Evolutionary conservation across 176 grass and related monocot genomes (phyloP).

Genomic region (Eragrostis nindensis): DNA sequence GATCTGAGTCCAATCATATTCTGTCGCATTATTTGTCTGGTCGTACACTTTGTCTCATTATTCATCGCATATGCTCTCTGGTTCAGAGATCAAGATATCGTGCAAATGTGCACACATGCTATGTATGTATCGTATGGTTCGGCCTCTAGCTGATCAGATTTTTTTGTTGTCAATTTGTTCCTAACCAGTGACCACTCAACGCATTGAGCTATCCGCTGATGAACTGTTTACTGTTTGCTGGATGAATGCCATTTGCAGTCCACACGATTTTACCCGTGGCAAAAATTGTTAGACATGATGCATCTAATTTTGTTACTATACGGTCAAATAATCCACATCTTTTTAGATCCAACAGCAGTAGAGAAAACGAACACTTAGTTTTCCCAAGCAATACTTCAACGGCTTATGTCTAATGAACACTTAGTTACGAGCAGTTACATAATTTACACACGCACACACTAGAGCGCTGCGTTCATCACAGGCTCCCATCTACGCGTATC

Average conservation of each 20-base stretch:
- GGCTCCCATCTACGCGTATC: slow-evolving; percentile 37
- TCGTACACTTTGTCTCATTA: background rate
- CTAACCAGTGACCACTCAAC: too few relatives aligned
- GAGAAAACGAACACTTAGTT: too few relatives aligned
- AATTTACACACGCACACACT: slow-evolving; percentile 43
- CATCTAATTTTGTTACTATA: background rate
- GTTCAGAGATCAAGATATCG: slow-evolving; percentile 10
- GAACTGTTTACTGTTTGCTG: too few relatives aligned
- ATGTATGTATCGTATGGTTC: background rate
- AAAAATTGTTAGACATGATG: too few relatives aligned
- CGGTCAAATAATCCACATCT: background rate
- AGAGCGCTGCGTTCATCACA: slow-evolving; percentile 25
- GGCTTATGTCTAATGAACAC: background rate
- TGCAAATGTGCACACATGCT: background rate
- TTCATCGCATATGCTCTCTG: background rate
- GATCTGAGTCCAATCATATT: too few relatives aligned
- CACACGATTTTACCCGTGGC: too few relatives aligned
- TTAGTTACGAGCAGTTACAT: slow-evolving; percentile 34
- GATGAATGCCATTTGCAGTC: too few relatives aligned
- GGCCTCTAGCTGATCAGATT: background rate
- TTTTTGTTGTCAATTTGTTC: too few relatives aligned
- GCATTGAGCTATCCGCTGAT: too few relatives aligned
- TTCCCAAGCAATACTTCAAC: background rate
- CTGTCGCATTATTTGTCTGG: too few relatives aligned
- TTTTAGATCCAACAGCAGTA: background rate